A percentile compares a stretch with the other conserved stretches of the same genome.
phyloP scores from a whole-genome alignment of 2,329 filamentous ascomycete genomes.

The Kalmusia sp. region DNA sequence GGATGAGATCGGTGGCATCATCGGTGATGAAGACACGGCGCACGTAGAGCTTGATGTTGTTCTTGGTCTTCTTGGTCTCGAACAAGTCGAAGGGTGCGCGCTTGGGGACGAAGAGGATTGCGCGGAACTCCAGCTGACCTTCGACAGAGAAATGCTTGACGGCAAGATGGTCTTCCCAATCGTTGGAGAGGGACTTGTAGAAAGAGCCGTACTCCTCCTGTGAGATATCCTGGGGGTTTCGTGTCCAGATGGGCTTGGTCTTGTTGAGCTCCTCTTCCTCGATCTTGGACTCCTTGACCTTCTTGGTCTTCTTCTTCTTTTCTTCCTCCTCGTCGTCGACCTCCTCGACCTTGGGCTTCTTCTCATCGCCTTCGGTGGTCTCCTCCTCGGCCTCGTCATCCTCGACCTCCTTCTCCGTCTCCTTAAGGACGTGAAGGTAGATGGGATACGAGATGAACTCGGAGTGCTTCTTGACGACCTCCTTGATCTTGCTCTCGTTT shows the following conservation, averaged over 20 bases:
- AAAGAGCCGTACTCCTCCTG: conserved; percentile 97
- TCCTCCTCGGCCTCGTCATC: conserved; percentile 84
- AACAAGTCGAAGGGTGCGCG: conserved; percentile 99
- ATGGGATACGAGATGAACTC: conserved; percentile 99
- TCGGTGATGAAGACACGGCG: conserved; percentile 99
- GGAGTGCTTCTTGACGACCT: conserved; percentile 99
- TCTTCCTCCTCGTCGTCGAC: conserved; percentile 84
- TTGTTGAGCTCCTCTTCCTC: conserved; percentile 99
- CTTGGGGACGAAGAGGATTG: conserved; percentile 99
- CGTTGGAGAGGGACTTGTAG: conserved; percentile 99
- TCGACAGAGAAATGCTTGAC: conserved; percentile 99
- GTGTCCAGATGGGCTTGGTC: conserved; percentile 99
- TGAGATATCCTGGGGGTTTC: conserved; percentile 94
- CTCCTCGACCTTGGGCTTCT: conserved; percentile 96
- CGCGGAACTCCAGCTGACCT: conserved; percentile 99
- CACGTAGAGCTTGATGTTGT: conserved; percentile 99
- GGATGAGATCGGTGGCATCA: conserved; percentile 97
- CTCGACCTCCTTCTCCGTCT: conserved; percentile 98
- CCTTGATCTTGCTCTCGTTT: conserved; percentile 99
- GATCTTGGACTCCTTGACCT: conserved; percentile 97
- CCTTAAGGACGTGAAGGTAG: conserved; percentile 99
- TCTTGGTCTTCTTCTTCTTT: conserved; percentile 98
- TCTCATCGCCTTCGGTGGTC: conserved; percentile 73
- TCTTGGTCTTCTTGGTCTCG: conserved; percentile 99
- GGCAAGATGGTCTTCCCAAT: conserved; percentile 99